phyloP scores from a whole-genome alignment of 768 basidiomycete species.

The Pulveroboletus sp. region DNA sequence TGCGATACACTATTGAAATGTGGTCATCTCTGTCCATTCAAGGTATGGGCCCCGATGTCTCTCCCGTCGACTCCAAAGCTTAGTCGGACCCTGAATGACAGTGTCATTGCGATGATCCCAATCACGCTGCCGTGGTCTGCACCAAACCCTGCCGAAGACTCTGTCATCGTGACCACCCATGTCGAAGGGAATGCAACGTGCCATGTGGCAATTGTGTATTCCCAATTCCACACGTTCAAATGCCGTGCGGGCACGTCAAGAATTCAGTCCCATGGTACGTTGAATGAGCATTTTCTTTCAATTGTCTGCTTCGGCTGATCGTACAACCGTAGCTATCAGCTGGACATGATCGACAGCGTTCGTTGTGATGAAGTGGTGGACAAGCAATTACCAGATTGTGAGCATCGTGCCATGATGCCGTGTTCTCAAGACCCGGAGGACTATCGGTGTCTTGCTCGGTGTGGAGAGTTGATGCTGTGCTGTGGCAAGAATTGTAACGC shows the following conservation, averaged over 20 bases:
- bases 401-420: conserved; percentile 44
- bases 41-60: conserved; percentile 33
- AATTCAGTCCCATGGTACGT: conserved; percentile 47
- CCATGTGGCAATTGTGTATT: conserved; percentile 53
- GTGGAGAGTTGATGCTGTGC: conserved; percentile 45
- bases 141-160: conserved; percentile 45
- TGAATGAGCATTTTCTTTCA: background rate
- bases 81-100: conserved; percentile 16
- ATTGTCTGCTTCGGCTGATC: background rate
- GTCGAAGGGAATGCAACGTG: conserved; percentile 44
- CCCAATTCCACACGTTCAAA: conserved; percentile 38
- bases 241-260: conserved; percentile 56
- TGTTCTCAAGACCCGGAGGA: conserved; percentile 44
- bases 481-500: conserved; percentile 49
- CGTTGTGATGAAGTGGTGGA: conserved; percentile 39
- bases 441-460: conserved; percentile 38
- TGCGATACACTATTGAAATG: conserved; percentile 52
- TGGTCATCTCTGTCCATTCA: conserved; percentile 61
- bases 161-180: conserved; percentile 57
- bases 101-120: conserved; percentile 60
- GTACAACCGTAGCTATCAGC: conserved; percentile 35
- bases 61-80: background rate
- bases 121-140: conserved; percentile 47
- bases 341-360: conserved; percentile 42
- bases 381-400: conserved; percentile 47